A percentile compares a stretch with the other conserved stretches of the same genome.
Evolutionary conservation across 2,329 filamentous ascomycete genomes (phyloP).

Genomic region (Tolypocladium tundrense): DNA sequence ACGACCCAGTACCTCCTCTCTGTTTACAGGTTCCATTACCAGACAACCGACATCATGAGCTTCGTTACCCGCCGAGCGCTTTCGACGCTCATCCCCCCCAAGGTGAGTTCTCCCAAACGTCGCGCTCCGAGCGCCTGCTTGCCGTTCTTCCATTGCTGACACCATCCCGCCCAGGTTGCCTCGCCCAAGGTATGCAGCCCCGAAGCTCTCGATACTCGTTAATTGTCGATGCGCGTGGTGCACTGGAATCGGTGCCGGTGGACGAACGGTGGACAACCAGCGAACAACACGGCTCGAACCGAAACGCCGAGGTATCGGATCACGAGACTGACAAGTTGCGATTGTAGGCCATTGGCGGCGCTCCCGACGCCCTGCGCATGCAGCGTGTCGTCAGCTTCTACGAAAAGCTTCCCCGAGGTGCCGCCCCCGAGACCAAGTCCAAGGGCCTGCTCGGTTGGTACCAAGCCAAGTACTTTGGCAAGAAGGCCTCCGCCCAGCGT

Average conservation of each 20-base stretch:
- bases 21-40: conserved; percentile 11
- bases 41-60: conserved; percentile 62
- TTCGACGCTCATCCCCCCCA: conserved; percentile 97
- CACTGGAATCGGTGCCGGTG: background rate
- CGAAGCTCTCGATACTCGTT: background rate
- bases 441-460: conserved; percentile 81
- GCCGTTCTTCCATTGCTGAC: conserved; percentile 27
- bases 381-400: conserved; percentile 97
- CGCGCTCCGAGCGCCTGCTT: conserved; percentile 8
- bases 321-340: conserved; percentile 23
- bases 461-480: conserved; percentile 87
- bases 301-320: conserved; percentile 2
- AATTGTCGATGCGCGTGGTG: background rate
- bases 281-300: background rate
- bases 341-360: conserved; percentile 78
- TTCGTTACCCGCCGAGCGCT: conserved; percentile 83
- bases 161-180: conserved; percentile 49
- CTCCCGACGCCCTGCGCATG: conserved; percentile 95
- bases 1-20: conserved; percentile 14
- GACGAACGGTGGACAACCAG: background rate
- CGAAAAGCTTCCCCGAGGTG: conserved; percentile 90
- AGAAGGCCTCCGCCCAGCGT: conserved; percentile 85
- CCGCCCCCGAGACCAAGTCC: conserved; percentile 73
- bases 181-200: conserved; percentile 59
- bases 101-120: conserved; percentile 51